Conservation (phyloP, 108 stramenopile species). For the Cyclostephanos tholiformis region DNA sequence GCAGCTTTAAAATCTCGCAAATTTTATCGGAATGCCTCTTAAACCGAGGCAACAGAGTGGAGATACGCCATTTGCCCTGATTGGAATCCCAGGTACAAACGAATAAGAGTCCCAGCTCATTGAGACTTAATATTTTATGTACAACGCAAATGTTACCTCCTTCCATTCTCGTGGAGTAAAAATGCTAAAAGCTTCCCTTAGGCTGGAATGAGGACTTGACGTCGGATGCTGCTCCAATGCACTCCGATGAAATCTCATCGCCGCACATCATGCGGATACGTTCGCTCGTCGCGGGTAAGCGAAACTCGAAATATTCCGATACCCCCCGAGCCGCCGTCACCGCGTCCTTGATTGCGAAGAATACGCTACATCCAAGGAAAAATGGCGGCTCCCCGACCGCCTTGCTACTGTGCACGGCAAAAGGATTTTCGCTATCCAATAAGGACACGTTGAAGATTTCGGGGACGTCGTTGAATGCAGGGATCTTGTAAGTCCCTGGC, state of each 20-base stretch:
- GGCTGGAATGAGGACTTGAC: conserved; percentile 38
- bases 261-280: conserved; percentile 75
- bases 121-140: too few species aligned
- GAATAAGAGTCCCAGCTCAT: too few species aligned
- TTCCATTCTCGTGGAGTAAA: not conserved
- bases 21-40: too few species aligned
- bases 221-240: conserved; percentile 26
- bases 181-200: conserved; percentile 36
- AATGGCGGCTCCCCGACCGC: conserved; percentile 97
- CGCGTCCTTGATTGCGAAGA: conserved; percentile 95
- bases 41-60: too few species aligned
- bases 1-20: too few species aligned
- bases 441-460: conserved; percentile 89
- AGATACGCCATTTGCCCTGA: too few species aligned
- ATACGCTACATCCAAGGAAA: conserved; percentile 87
- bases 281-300: conserved; percentile 89
- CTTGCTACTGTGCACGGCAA: conserved; percentile 94
- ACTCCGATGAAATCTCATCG: conserved; percentile 63
- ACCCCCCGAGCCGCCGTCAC: conserved; percentile 66
- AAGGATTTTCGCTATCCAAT: conserved; percentile 84
- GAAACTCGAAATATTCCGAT: conserved; percentile 78
- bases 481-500: conserved; percentile 97
- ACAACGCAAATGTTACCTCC: too few species aligned
- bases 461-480: conserved; percentile 94
- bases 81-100: too few species aligned